Conservation (phyloP, 2,329 filamentous ascomycete genomes). For the Kalmusia sp. region DNA sequence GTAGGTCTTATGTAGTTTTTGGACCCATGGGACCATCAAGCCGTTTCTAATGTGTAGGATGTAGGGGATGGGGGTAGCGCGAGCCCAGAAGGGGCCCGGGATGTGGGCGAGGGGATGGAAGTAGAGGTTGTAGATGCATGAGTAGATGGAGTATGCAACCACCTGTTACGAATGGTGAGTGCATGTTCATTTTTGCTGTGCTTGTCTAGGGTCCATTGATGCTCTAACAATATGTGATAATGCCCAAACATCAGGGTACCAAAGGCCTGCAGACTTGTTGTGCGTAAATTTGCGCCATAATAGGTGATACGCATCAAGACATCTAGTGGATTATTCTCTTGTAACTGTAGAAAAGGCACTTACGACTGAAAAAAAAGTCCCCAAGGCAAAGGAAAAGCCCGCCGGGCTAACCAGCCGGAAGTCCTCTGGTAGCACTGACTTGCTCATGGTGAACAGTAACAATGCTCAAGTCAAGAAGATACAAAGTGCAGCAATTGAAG, state of each 20-base stretch:
- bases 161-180: slow-evolving; percentile 14
- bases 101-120: slow-evolving; percentile 54
- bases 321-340: neutral
- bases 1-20: slow-evolving; percentile 47
- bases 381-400: slow-evolving; percentile 17
- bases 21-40: slow-evolving; percentile 29
- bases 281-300: too few species aligned
- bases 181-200: neutral
- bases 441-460: neutral
- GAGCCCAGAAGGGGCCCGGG: slow-evolving; percentile 50
- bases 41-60: slow-evolving; percentile 35
- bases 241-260: too few species aligned
- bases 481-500: too few species aligned
- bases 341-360: slow-evolving; percentile 1
- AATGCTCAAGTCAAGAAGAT: neutral
- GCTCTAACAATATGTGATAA: too few species aligned
- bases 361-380: slow-evolving; percentile 20
- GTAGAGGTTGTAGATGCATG: slow-evolving; percentile 47
- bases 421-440: neutral
- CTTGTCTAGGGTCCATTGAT: too few species aligned
- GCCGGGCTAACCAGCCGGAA: slow-evolving; percentile 17
- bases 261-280: too few species aligned
- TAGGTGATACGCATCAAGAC: too few species aligned
- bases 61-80: slow-evolving; percentile 43
- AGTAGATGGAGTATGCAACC: slow-evolving; percentile 19